These are phyloP conservation scores for Dalbergia oliveri DNA, from an alignment of 306 rosid species.

Conservation along the genomic window DNA sequence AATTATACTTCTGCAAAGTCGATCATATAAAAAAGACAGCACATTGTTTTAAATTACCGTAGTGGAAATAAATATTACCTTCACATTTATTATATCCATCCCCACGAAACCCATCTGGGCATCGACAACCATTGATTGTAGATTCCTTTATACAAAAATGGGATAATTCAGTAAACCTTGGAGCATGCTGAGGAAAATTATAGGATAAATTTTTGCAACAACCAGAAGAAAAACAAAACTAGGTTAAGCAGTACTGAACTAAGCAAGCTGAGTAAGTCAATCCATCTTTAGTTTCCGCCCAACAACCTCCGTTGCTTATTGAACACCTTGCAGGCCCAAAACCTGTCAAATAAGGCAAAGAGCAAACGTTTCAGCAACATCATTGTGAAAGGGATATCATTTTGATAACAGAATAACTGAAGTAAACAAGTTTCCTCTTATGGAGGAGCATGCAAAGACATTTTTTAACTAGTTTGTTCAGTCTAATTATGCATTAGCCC, in stretches of 20 bases:
- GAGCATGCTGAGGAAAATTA: constrained; percentile 23
- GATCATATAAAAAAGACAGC: not conserved
- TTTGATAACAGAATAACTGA: not conserved
- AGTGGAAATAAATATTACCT: constrained; percentile 60
- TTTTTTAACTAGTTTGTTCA: not conserved
- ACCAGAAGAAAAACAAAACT: not conserved
- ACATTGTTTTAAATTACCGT: not conserved
- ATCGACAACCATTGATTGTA: constrained; percentile 66
- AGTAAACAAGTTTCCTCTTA: constrained; percentile 24
- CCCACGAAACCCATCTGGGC: constrained; percentile 80
- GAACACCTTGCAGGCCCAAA: constrained; percentile 93
- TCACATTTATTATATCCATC: constrained; percentile 66
- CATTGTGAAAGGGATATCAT: constrained; percentile 12
- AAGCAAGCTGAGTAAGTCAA: constrained; percentile 81
- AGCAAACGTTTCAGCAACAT: constrained; percentile 35
- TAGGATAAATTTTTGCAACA: constrained; percentile 13
- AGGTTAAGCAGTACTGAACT: constrained; percentile 72
- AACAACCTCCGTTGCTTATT: constrained; percentile 89
- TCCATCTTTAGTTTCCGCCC: constrained; percentile 70
- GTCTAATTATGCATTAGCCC: not conserved
- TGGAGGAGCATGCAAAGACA: constrained; percentile 3
- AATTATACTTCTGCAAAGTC: not conserved
- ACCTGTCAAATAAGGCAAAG: constrained; percentile 61
- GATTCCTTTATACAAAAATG: constrained; percentile 60
- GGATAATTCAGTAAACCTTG: constrained; percentile 45